A percentile compares a stretch with the other conserved stretches of the same genome.
phyloP scores from a whole-genome alignment of 1,284 basidiomycete species.

The Lentinula novae-zelandiae region DNA sequence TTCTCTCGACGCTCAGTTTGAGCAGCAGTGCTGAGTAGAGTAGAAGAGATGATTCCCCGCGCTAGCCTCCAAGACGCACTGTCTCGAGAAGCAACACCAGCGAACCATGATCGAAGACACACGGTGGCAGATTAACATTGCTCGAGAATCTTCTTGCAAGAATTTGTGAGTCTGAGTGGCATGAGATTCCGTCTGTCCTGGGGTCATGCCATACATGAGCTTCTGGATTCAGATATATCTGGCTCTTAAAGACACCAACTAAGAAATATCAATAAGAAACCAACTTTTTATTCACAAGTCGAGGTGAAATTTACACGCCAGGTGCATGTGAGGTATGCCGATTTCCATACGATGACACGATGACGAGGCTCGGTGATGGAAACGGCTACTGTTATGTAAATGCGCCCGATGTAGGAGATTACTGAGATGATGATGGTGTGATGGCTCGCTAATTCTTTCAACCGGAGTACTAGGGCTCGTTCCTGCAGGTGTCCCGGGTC shows the following conservation, averaged over 20 bases:
- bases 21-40: background rate
- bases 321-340: background rate
- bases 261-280: constrained; percentile 23
- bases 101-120: constrained; percentile 51
- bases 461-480: constrained; percentile 22
- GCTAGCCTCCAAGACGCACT: background rate
- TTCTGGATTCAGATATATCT: constrained; percentile 77
- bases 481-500: constrained; percentile 38
- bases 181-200: constrained; percentile 47
- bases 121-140: constrained; percentile 43
- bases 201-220: constrained; percentile 50
- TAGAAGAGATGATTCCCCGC: background rate
- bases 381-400: constrained; percentile 17
- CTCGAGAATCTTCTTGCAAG: constrained; percentile 50
- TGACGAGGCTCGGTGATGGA: constrained; percentile 23
- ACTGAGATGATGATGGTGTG: constrained; percentile 20
- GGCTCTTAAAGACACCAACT: constrained; percentile 81
- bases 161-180: constrained; percentile 50
- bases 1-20: background rate
- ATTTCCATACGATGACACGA: constrained; percentile 17
- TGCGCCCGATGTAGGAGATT: constrained; percentile 16
- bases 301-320: background rate
- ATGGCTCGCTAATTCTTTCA: constrained; percentile 16
- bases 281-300: no score
- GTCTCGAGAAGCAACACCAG: background rate